Percentiles rank a stretch among this genome's conserved stretches.
These are phyloP conservation scores for Fusarium fracticaudum DNA, from an alignment of 2,329 filamentous ascomycete genomes.

Conservation along the genomic window DNA sequence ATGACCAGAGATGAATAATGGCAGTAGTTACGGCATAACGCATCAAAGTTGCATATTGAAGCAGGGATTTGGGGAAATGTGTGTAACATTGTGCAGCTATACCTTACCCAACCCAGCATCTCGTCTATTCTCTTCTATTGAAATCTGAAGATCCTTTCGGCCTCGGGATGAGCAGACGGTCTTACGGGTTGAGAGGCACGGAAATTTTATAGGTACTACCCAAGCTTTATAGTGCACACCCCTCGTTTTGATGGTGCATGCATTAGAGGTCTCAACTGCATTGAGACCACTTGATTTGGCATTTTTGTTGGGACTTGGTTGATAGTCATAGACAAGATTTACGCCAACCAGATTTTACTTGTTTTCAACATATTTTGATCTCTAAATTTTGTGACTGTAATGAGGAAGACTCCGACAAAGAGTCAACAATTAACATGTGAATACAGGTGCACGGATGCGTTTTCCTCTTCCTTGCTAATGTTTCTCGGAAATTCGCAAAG, in stretches of 20 bases:
- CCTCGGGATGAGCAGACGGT: conserved; percentile 18
- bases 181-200: background rate
- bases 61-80: background rate
- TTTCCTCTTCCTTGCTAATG: background rate
- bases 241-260: conserved; percentile 4
- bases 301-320: conserved; percentile 33
- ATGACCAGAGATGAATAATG: background rate
- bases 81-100: background rate
- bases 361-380: background rate
- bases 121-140: background rate
- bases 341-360: background rate
- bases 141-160: conserved; percentile 25
- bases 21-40: background rate
- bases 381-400: background rate
- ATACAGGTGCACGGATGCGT: conserved; percentile 13
- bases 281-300: background rate
- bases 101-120: conserved; percentile 23
- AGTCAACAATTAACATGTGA: conserved; percentile 25
- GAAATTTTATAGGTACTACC: background rate
- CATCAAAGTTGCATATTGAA: background rate
- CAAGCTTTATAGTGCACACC: background rate
- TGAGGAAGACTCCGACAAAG: background rate
- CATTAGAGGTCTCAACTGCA: conserved; percentile 29
- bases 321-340: background rate
- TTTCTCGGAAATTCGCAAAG: conserved; percentile 25